These are phyloP conservation scores for Bryoglossum gracile DNA, from an alignment of 495 filamentous ascomycete species.

Conservation along the genomic window DNA sequence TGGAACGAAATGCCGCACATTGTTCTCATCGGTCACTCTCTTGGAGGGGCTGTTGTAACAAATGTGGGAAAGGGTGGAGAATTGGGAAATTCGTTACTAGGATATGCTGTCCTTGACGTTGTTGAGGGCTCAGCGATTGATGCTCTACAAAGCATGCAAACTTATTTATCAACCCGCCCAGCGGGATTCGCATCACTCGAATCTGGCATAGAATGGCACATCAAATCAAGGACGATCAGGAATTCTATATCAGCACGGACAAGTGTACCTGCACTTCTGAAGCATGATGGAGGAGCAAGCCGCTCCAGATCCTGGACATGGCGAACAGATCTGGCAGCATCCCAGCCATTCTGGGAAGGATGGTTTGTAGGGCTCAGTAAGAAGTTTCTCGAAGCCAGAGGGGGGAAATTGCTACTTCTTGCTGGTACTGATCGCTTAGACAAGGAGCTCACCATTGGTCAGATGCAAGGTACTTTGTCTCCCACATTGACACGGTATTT, in stretches of 20 bases:
- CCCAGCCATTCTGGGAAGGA: constrained; percentile 86
- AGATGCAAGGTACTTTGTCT: constrained; percentile 93
- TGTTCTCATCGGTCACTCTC: constrained; percentile 84
- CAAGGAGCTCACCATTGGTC: constrained; percentile 91
- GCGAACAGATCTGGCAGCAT: constrained; percentile 76
- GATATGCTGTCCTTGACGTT: constrained; percentile 89
- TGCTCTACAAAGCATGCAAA: constrained; percentile 91
- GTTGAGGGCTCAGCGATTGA: constrained; percentile 86
- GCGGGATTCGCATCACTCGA: constrained; percentile 63
- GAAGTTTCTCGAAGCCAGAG: constrained; percentile 78
- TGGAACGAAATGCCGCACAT: constrained; percentile 70
- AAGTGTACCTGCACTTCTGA: constrained; percentile 79
- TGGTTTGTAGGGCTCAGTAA: constrained; percentile 86
- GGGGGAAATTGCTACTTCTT: constrained; percentile 84
- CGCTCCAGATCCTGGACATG: constrained; percentile 57
- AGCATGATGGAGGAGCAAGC: constrained; percentile 14
- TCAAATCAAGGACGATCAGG: constrained; percentile 80
- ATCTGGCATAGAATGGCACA: constrained; percentile 90
- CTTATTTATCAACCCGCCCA: constrained; percentile 80
- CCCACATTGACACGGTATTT: neutral
- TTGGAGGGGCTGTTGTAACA: constrained; percentile 92
- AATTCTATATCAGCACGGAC: constrained; percentile 71
- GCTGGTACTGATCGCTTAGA: constrained; percentile 93
- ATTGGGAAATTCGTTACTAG: constrained; percentile 63
- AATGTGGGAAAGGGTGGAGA: constrained; percentile 62